Base-by-base conservation (phyloP, 148 eudicot species). In the Dianthus caryophyllus region DNA sequence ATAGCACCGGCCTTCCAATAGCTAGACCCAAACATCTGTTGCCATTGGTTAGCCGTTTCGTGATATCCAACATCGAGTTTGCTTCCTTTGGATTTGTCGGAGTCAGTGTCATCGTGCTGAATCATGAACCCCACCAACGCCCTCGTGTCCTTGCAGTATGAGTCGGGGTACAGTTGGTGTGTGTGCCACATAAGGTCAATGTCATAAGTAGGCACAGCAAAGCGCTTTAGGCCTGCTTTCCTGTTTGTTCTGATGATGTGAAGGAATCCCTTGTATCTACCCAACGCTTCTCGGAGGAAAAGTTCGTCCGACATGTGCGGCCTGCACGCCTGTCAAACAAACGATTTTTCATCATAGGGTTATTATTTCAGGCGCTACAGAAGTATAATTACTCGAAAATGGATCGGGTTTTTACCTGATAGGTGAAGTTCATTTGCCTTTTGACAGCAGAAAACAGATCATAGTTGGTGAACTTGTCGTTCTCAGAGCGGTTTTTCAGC, bases 111-210 rank as follows among this genome's bases (percentile, higher is more conserved):
- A 75, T 95, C 93, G 65, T 90, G 99, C 39, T 84, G 91, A 48
- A 94, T 76, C 58, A 95, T 85, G 68, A 79, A 85, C n/a, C 94
- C 97, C 69, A 88, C 69, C 66, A 85, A 16, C 38, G 73, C 64
- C 1, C 8, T 43, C 43, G 87, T 83, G 75, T 95, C 99, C 31
- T 83, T 76, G 65, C 84, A 81, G 65, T 95, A 95, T 64, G 85
- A 71, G 64, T 67, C 76, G 39, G 99, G 88, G 66, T 85, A 75
- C 50, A 90, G 72, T 77, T 95, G 99, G 74, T 95, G 99, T 54
- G 97, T 75, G 82, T 95, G 99, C 99, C 99, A 95, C 47, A 95
- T 95, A 24, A 95, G 91, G 78, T 95, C 99, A 66, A 90, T 65
- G 72, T 95, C 99, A 59, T 88, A 90, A 78, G 97, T 88, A 21